Conservation (phyloP, 2,329 filamentous ascomycete genomes). For the Stachybotrys chartarum region DNA sequence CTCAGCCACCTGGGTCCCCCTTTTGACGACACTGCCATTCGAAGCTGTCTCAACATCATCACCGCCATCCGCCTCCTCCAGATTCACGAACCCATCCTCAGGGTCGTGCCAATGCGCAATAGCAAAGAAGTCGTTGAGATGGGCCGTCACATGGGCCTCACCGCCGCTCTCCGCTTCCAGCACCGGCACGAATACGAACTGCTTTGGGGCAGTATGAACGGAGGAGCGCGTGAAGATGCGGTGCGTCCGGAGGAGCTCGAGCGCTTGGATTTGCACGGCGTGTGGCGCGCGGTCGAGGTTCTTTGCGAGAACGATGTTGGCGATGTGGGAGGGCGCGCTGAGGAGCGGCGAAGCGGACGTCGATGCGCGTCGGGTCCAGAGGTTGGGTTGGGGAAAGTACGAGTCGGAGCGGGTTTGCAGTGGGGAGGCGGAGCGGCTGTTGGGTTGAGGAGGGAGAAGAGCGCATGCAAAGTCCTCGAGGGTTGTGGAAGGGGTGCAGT, state of each 20-base stretch:
- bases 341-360: constrained; percentile 20
- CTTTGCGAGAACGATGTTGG: constrained; percentile 76
- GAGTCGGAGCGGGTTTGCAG: constrained; percentile 18
- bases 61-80: constrained; percentile 51
- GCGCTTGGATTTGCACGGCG: constrained; percentile 73
- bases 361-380: constrained; percentile 11
- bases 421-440: constrained; percentile 16
- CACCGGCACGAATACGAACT: constrained; percentile 76
- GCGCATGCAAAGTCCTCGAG: constrained; percentile 73
- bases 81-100: constrained; percentile 64
- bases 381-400: constrained; percentile 18
- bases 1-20: constrained; percentile 11
- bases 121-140: constrained; percentile 77
- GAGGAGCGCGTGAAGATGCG: constrained; percentile 71
- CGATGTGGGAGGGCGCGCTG: constrained; percentile 42
- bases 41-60: constrained; percentile 26
- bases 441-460: constrained; percentile 41
- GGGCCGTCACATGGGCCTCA: constrained; percentile 40
- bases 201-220: constrained; percentile 65
- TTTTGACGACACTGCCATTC: constrained; percentile 39
- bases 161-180: constrained; percentile 43
- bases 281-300: constrained; percentile 69
- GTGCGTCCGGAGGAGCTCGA: constrained; percentile 71
- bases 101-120: constrained; percentile 79
- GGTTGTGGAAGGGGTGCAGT: constrained; percentile 66